Percentiles rank a stretch among this genome's conserved stretches.
Evolutionary conservation across 2,329 filamentous ascomycete genomes (phyloP).

Genomic region (Arthrobotrys sinensis): DNA sequence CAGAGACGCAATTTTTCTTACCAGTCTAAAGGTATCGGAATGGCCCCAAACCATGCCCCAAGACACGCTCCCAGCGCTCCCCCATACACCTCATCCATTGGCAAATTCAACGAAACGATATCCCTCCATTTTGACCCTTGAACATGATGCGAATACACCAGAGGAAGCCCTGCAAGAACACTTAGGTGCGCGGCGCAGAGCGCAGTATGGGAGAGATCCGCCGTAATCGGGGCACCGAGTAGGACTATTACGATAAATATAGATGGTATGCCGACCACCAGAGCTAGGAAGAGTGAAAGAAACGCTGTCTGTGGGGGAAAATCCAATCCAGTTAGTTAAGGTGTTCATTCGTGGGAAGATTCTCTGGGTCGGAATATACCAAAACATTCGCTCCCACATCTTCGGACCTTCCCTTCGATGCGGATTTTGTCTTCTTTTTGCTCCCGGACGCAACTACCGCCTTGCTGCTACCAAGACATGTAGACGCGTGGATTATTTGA

Average conservation of each 20-base stretch:
- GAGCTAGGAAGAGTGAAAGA: slow-evolving; percentile 76
- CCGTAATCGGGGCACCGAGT: slow-evolving; percentile 91
- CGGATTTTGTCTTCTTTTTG: slow-evolving; percentile 49
- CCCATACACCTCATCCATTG: slow-evolving; percentile 88
- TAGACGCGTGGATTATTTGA: slow-evolving; percentile 77
- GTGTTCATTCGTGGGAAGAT: background rate
- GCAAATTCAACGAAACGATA: slow-evolving; percentile 78
- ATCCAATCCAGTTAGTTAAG: background rate
- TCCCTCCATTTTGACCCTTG: slow-evolving; percentile 79
- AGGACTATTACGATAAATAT: slow-evolving; percentile 80
- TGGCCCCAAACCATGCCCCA: slow-evolving; percentile 92
- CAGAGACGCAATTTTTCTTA: slow-evolving; percentile 65
- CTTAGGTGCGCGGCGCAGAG: slow-evolving; percentile 87
- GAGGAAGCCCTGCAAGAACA: slow-evolving; percentile 81
- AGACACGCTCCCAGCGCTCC: slow-evolving; percentile 82
- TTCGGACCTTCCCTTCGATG: slow-evolving; percentile 40
- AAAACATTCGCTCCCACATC: slow-evolving; percentile 19
- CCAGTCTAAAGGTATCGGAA: slow-evolving; percentile 97
- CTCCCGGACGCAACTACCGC: background rate
- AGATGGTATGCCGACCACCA: slow-evolving; percentile 70
- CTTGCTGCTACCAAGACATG: slow-evolving; percentile 71
- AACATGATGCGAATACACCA: slow-evolving; percentile 89
- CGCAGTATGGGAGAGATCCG: slow-evolving; percentile 82
- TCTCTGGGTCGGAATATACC: slow-evolving; percentile 15
- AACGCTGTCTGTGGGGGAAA: slow-evolving; percentile 75